Percentiles rank a stretch among this genome's conserved stretches.
Evolutionary conservation across 2,329 filamentous ascomycete species (phyloP).

Genomic region (Passalora sequoiae): DNA sequence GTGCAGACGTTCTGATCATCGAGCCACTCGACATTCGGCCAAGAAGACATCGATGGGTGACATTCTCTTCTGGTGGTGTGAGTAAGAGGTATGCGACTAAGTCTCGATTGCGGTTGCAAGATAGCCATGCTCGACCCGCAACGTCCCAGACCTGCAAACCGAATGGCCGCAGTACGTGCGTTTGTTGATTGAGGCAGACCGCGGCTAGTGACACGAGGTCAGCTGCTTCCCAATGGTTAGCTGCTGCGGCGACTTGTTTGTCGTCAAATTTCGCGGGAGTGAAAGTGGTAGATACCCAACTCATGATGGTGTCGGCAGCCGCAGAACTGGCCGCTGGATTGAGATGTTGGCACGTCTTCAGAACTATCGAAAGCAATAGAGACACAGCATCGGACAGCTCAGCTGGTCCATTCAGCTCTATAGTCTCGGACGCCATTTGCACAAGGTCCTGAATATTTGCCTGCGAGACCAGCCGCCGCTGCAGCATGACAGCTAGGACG

Average conservation of each 20-base stretch:
- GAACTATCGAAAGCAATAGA: slow-evolving; percentile 63
- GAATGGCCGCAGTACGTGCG: slow-evolving; percentile 22
- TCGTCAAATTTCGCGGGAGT: slow-evolving; percentile 61
- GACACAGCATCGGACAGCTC: slow-evolving; percentile 74
- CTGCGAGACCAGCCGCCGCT: slow-evolving; percentile 61
- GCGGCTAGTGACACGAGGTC: slow-evolving; percentile 66
- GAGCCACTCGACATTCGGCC: not conserved
- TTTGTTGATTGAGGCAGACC: slow-evolving; percentile 57
- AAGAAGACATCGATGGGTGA: slow-evolving; percentile 7
- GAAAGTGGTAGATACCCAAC: slow-evolving; percentile 81
- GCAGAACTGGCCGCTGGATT: slow-evolving; percentile 63
- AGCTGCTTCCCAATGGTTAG: slow-evolving; percentile 58
- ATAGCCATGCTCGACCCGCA: slow-evolving; percentile 43
- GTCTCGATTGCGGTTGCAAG: slow-evolving; percentile 36
- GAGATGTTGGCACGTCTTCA: slow-evolving; percentile 61
- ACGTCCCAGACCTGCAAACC: slow-evolving; percentile 37
- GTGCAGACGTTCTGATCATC: slow-evolving; percentile 5
- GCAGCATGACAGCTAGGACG: slow-evolving; percentile 64
- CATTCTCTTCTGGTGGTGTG: slow-evolving; percentile 14
- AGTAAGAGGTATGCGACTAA: slow-evolving; percentile 50
- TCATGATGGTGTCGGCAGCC: slow-evolving; percentile 66
- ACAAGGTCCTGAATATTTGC: slow-evolving; percentile 63
- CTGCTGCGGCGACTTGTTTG: slow-evolving; percentile 58
- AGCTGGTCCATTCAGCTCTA: slow-evolving; percentile 76
- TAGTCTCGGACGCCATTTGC: slow-evolving; percentile 66